Evolutionary conservation across 2,329 filamentous ascomycete genomes (phyloP).

Genomic region (Cadophora gregata): DNA sequence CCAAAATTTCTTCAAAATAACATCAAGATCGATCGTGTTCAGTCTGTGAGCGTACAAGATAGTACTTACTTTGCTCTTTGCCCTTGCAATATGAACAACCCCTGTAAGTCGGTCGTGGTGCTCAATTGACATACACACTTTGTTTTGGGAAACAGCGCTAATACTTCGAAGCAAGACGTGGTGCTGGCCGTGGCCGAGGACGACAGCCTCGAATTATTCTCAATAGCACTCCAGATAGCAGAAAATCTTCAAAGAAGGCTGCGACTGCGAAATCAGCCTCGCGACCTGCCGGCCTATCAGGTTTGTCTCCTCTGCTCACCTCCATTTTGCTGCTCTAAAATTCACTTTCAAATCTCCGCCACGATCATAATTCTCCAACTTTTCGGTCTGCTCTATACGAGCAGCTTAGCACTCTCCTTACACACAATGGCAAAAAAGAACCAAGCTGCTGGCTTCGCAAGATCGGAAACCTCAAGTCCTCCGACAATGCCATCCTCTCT

Average conservation of each 20-base stretch:
- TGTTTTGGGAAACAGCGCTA: not conserved
- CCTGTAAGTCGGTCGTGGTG: not conserved
- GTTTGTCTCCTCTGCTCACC: not conserved
- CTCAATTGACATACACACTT: too few species aligned
- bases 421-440: not conserved
- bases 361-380: not conserved
- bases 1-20: not conserved
- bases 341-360: not conserved
- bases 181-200: not conserved
- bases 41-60: not conserved
- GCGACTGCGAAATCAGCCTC: not conserved
- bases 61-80: not conserved
- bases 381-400: not conserved
- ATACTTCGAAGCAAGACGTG: conserved; percentile 6
- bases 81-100: not conserved
- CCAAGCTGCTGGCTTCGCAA: not conserved
- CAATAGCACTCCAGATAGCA: not conserved
- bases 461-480: not conserved
- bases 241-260: not conserved
- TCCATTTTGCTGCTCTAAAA: not conserved
- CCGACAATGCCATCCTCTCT: not conserved
- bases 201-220: not conserved
- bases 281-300: not conserved
- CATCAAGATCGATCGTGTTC: not conserved
- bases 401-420: too few species aligned